A percentile compares a stretch with the other conserved stretches of the same genome.
Conservation (phyloP, 371 early-diverging fungal species). For the Cokeromyces recurvatus region DNA sequence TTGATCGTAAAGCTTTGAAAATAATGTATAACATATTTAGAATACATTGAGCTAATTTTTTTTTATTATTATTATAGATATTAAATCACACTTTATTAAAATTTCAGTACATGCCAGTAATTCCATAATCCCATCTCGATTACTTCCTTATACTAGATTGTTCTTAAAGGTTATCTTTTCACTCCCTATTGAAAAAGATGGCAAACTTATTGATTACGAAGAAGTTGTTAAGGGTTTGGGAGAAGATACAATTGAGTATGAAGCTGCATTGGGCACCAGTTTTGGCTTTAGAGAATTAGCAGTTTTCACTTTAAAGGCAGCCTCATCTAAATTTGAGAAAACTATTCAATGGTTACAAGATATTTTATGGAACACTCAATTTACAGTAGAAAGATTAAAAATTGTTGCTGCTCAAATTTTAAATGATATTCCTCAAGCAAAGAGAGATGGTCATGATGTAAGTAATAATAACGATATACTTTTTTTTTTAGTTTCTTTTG, state of each 20-base stretch:
- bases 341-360: constrained; percentile 59
- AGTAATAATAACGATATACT: constrained; percentile 4
- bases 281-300: constrained; percentile 48
- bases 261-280: constrained; percentile 43
- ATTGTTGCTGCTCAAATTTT: constrained; percentile 55
- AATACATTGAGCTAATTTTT: not conserved
- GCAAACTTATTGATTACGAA: constrained; percentile 44
- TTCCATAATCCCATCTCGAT: constrained; percentile 40
- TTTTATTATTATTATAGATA: constrained; percentile 30
- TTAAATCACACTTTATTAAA: constrained; percentile 57
- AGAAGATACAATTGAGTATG: constrained; percentile 55
- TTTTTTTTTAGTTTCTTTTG: not conserved
- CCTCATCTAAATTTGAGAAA: constrained; percentile 45
- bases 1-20: constrained; percentile 41
- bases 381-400: constrained; percentile 56
- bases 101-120: constrained; percentile 47
- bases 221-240: constrained; percentile 55
- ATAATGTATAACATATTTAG: not conserved
- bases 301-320: constrained; percentile 47
- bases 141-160: constrained; percentile 54
- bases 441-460: constrained; percentile 60
- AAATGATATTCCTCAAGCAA: constrained; percentile 60
- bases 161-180: constrained; percentile 58
- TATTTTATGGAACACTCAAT: constrained; percentile 59
- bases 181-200: constrained; percentile 48